These are phyloP conservation scores for Protostelium mycophagum DNA, from an alignment of 78 protist species.

Conservation along the genomic window DNA sequence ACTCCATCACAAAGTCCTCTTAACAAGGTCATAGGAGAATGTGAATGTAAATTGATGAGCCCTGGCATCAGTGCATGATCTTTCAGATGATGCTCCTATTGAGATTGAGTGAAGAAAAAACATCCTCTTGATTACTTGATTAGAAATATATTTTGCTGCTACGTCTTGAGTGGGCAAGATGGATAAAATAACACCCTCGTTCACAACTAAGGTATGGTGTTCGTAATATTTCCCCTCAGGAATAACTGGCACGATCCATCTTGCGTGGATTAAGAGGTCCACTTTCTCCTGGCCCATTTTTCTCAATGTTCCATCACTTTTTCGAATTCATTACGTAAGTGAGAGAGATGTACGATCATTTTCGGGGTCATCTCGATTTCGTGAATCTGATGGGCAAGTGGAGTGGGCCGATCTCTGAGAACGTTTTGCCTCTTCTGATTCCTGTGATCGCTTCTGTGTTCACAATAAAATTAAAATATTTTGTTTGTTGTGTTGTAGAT, in stretches of 20 bases:
- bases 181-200: constrained; percentile 27
- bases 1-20: constrained; percentile 63
- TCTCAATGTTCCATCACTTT: too few relatives aligned
- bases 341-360: too few relatives aligned
- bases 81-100: not conserved
- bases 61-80: constrained; percentile 55
- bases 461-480: too few relatives aligned
- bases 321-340: too few relatives aligned
- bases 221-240: constrained; percentile 25
- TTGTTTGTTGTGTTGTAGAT: too few relatives aligned
- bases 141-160: constrained; percentile 14
- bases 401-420: too few relatives aligned
- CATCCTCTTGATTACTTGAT: constrained; percentile 11
- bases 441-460: too few relatives aligned
- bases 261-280: constrained; percentile 37
- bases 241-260: constrained; percentile 51
- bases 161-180: constrained; percentile 21
- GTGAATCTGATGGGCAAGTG: too few relatives aligned
- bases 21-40: constrained; percentile 46
- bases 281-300: too few relatives aligned
- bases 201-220: constrained; percentile 36
- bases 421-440: too few relatives aligned
- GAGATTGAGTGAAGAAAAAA: not conserved
- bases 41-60: constrained; percentile 60
- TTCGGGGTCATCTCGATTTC: too few relatives aligned